Conservation (phyloP, 1,139 yeast genomes). For the Kodamaea fungicola region DNA sequence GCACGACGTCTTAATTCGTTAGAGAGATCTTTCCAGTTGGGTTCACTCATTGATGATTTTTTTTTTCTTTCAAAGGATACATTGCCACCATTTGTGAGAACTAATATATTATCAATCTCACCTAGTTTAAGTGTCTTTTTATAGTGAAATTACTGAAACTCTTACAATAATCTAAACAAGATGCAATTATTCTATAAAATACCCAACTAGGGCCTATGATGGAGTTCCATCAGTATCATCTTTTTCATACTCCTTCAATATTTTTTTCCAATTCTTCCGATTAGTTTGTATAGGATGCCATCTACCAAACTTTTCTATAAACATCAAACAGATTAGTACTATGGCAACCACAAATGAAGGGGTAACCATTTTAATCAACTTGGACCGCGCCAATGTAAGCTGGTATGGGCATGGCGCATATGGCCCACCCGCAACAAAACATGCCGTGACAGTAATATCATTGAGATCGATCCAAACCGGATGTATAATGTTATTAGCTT, state of each 20-base stretch:
- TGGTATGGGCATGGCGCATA: slow-evolving; percentile 78
- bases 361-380: slow-evolving; percentile 61
- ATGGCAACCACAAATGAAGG: slow-evolving; percentile 63
- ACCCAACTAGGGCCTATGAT: slow-evolving; percentile 15
- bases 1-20: slow-evolving; percentile 58
- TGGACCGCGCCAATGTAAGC: slow-evolving; percentile 48
- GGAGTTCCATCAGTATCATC: slow-evolving; percentile 47
- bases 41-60: slow-evolving; percentile 38
- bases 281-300: slow-evolving; percentile 40
- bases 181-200: no score
- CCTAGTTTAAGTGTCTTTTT: no score
- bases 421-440: slow-evolving; percentile 89
- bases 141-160: no score
- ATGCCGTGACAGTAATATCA: slow-evolving; percentile 65
- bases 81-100: no score
- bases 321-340: slow-evolving; percentile 20
- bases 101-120: no score
- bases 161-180: no score
- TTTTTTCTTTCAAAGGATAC: not conserved
- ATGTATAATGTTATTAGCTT: slow-evolving; percentile 14
- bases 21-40: slow-evolving; percentile 66
- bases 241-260: slow-evolving; percentile 32
- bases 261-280: slow-evolving; percentile 40
- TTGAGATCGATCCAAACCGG: slow-evolving; percentile 83
- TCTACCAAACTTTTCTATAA: slow-evolving; percentile 32